Base-by-base conservation (phyloP, 2,329 filamentous ascomycete genomes). In the Didymosphaeria variabile region DNA sequence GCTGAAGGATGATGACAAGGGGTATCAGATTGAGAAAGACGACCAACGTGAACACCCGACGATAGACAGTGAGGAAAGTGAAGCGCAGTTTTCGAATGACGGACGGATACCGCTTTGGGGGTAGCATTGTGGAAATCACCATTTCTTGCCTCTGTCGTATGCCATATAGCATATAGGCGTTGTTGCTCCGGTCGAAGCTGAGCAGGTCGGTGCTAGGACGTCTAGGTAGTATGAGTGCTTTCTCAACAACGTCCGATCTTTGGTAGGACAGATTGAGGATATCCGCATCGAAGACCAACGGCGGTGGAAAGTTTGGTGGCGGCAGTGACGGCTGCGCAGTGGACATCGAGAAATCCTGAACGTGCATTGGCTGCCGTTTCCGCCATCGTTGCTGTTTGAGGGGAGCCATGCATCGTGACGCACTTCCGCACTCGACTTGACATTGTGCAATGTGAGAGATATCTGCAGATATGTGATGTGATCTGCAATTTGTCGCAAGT, bases 1-100 rank as follows among this genome's bases (percentile, higher is more conserved):
- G 53, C 38, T 34, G 36, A 21, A 67, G 38, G 36, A 73, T 17
- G 12, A 67, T 23, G 45, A 69, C 13, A 15, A 74, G 55, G 15
- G 70, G 67, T 21, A 73, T 66, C 13, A 77, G 15, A 62, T 83
- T 83, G 66, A 71, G 67, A 36, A 81, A 26, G 63, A 81, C 76
- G 45, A 81, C 69, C 21, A 81, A 55, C 5, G 77, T 73, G 64
- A 83, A 83, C 36, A 84, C 73, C 31, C 79, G 76, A 31, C 78
- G 75, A 66, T 82, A 83, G 15, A 71, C 72, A 0, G 65, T 70
- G 46, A 72, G 65, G 56, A 70, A 13, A 19, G 58, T 65, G 42
- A 67, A 66, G 1, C 62, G 61, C 4, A 74, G 40, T 45, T 61
- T 36, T 32, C 72, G 65, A 31, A 72, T 2, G n/a, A 68, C 8